A percentile compares a stretch with the other conserved stretches of the same genome.
Evolutionary conservation across 2,329 filamentous ascomycete genomes (phyloP).

Genomic region (Geosmithia morbida): DNA sequence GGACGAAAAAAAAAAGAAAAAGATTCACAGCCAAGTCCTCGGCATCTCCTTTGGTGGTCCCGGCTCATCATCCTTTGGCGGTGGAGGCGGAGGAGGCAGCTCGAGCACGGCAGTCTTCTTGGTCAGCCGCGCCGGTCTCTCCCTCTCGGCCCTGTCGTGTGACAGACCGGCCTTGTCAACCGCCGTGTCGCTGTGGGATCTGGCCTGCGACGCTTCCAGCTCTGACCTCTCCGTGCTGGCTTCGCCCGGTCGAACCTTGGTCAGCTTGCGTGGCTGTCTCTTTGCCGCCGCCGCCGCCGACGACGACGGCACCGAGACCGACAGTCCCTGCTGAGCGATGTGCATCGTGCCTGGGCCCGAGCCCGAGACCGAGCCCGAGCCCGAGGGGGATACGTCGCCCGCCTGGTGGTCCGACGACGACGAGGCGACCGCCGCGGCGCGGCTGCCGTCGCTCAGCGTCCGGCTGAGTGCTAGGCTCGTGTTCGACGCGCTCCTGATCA

Average conservation of each 20-base stretch:
- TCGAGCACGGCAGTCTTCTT: background rate
- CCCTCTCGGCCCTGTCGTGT: background rate
- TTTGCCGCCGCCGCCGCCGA: slow-evolving; percentile 10
- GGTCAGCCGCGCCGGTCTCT: background rate
- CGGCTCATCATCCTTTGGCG: background rate
- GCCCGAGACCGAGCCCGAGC: too few species aligned
- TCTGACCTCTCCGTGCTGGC: background rate
- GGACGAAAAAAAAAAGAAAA: background rate
- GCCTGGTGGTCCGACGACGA: too few species aligned
- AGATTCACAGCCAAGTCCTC: background rate
- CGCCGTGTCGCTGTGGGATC: background rate
- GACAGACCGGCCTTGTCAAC: background rate
- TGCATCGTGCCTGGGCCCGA: too few species aligned
- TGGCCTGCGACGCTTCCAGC: background rate
- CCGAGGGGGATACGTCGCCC: too few species aligned
- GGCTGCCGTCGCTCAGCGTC: slow-evolving; percentile 17
- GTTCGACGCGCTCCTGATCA: background rate
- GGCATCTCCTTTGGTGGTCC: background rate
- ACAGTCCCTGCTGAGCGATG: too few species aligned
- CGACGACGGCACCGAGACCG: too few species aligned
- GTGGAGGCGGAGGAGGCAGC: background rate
- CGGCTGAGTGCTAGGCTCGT: slow-evolving; percentile 10
- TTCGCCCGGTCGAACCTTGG: slow-evolving; percentile 16
- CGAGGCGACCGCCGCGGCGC: background rate
- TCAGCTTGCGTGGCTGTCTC: slow-evolving; percentile 24